Percentiles rank a stretch among this genome's conserved stretches.
Evolutionary conservation across 2,329 filamentous ascomycete species (phyloP).

Genomic region (Apiospora koreana): DNA sequence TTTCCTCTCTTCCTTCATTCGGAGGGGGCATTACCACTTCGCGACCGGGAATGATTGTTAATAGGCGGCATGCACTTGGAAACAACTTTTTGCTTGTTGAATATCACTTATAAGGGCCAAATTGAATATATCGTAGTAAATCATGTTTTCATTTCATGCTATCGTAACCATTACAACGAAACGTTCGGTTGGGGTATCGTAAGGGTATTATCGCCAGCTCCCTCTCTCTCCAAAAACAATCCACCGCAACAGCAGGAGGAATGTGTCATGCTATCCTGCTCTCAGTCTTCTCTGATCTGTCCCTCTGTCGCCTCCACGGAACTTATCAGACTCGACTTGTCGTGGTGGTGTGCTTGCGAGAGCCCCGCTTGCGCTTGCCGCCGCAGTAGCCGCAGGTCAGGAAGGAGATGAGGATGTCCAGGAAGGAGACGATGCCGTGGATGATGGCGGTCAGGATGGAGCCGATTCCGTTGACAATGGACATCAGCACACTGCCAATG

Average conservation of each 20-base stretch:
- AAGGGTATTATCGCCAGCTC: slow-evolving; percentile 20
- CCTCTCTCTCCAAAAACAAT: slow-evolving; percentile 8
- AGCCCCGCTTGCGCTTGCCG: slow-evolving; percentile 23
- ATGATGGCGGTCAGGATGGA: slow-evolving; percentile 67
- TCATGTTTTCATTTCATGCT: slow-evolving; percentile 8
- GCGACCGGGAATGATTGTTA: too few relatives aligned
- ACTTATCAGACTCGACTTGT: slow-evolving; percentile 34
- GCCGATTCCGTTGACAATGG: slow-evolving; percentile 68
- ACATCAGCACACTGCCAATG: slow-evolving; percentile 68
- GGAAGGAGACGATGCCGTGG: slow-evolving; percentile 64
- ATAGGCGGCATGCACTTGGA: too few relatives aligned
- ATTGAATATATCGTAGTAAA: neutral
- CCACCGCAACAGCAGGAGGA: neutral
- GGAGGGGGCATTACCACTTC: too few relatives aligned
- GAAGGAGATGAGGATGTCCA: slow-evolving; percentile 67
- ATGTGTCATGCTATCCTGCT: too few relatives aligned
- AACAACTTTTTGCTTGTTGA: too few relatives aligned
- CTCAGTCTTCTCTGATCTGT: neutral
- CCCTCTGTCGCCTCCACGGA: neutral
- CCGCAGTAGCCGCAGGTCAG: slow-evolving; percentile 55
- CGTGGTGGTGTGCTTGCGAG: slow-evolving; percentile 26
- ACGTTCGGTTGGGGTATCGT: slow-evolving; percentile 29
- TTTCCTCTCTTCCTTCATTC: too few relatives aligned
- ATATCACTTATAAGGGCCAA: neutral
- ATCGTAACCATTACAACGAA: slow-evolving; percentile 6